Evolutionary conservation across 305 asterid genomes (phyloP).

Genomic region (Striga hermonthica): DNA sequence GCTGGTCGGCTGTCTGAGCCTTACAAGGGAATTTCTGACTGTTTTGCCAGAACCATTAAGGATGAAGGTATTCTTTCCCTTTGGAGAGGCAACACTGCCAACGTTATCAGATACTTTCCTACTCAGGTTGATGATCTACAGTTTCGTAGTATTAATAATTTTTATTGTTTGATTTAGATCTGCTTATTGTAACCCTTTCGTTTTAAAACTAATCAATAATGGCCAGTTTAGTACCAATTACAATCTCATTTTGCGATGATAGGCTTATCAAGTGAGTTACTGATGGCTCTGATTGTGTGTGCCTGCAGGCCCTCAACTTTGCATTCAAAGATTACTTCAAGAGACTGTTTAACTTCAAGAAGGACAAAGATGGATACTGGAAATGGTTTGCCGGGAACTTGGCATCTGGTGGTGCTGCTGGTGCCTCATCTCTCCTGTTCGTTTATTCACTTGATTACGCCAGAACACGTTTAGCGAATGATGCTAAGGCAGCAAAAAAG

Average conservation of each 20-base stretch:
- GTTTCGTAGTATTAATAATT: background rate
- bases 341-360: slow-evolving; percentile 55
- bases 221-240: background rate
- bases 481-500: slow-evolving; percentile 49
- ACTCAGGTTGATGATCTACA: slow-evolving; percentile 42
- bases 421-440: slow-evolving; percentile 57
- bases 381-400: slow-evolving; percentile 70
- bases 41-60: slow-evolving; percentile 59
- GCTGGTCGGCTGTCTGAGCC: slow-evolving; percentile 62
- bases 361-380: slow-evolving; percentile 63
- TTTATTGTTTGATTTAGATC: background rate
- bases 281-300: slow-evolving; percentile 32
- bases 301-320: slow-evolving; percentile 59
- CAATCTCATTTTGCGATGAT: slow-evolving; percentile 18
- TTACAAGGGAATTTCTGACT: slow-evolving; percentile 55
- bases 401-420: slow-evolving; percentile 72
- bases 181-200: background rate
- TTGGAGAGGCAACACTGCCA: slow-evolving; percentile 63
- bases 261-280: slow-evolving; percentile 1
- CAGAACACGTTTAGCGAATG: slow-evolving; percentile 58
- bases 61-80: slow-evolving; percentile 57
- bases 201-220: background rate
- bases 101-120: slow-evolving; percentile 60
- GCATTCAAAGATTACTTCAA: slow-evolving; percentile 66
- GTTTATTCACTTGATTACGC: slow-evolving; percentile 61